Evolutionary conservation across 129 eudicot species (phyloP).

Genomic region (Flaveria bidentis): DNA sequence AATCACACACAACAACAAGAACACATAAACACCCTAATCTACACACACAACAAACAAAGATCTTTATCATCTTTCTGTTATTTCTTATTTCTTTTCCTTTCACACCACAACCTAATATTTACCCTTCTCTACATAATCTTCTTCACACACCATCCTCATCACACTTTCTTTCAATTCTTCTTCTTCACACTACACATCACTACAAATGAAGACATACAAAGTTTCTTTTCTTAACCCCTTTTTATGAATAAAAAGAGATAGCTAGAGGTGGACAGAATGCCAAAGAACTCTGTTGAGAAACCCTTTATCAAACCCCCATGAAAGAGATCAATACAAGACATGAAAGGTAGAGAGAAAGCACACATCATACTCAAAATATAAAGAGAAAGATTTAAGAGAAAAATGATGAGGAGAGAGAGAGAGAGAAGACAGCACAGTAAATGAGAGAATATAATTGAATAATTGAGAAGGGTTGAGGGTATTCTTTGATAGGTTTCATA

Average conservation of each 20-base stretch:
- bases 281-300: slow-evolving; percentile 78
- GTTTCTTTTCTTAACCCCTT: too few species aligned
- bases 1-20: neutral
- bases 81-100: neutral
- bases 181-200: neutral
- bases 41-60: neutral
- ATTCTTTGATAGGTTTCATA: slow-evolving; percentile 25
- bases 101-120: neutral
- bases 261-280: slow-evolving; percentile 99
- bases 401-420: slow-evolving; percentile 26
- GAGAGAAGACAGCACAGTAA: slow-evolving; percentile 33
- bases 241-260: neutral
- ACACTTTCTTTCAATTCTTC: neutral
- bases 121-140: neutral
- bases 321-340: slow-evolving; percentile 11
- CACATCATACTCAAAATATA: slow-evolving; percentile 3
- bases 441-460: slow-evolving; percentile 36
- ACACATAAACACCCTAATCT: neutral
- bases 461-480: slow-evolving; percentile 11
- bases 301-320: slow-evolving; percentile 85
- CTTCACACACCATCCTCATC: neutral
- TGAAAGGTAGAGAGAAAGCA: too few species aligned
- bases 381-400: slow-evolving; percentile 11
- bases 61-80: neutral
- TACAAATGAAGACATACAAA: neutral